Evolutionary conservation across 1,139 yeast genomes (phyloP).

Genomic region (Komagataea norvegica): DNA sequence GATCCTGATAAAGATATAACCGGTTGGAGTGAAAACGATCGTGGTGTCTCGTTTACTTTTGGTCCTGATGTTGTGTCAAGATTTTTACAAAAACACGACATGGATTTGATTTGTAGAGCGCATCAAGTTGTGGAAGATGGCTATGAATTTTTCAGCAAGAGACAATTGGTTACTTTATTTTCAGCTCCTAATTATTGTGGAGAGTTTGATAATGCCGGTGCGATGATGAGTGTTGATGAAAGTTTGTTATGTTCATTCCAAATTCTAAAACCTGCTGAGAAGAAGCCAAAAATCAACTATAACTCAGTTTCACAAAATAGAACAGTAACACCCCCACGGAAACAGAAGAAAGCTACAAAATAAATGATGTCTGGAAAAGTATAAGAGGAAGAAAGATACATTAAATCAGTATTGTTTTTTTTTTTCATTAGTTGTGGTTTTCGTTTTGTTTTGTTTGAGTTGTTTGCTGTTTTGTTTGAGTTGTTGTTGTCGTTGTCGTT

Average conservation of each 20-base stretch:
- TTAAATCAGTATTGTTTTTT: not conserved
- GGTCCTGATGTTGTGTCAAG: slow-evolving; percentile 97
- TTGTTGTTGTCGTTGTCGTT: not conserved
- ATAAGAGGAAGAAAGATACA: not conserved
- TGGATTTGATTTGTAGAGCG: slow-evolving; percentile 96
- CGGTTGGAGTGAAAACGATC: slow-evolving; percentile 97
- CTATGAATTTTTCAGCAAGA: slow-evolving; percentile 91
- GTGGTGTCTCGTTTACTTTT: slow-evolving; percentile 96
- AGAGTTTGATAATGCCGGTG: slow-evolving; percentile 97
- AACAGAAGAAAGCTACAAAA: slow-evolving; percentile 60
- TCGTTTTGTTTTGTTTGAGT: not conserved
- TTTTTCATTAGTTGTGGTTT: not conserved
- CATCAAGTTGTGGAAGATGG: slow-evolving; percentile 99
- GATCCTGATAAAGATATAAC: slow-evolving; percentile 97
- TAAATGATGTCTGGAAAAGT: slow-evolving; percentile 24
- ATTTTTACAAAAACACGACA: slow-evolving; percentile 90
- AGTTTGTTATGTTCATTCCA: slow-evolving; percentile 95
- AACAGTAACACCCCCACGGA: slow-evolving; percentile 65
- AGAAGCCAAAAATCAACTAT: slow-evolving; percentile 69
- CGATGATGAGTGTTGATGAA: slow-evolving; percentile 98
- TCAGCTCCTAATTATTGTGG: slow-evolving; percentile 99
- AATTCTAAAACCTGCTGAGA: slow-evolving; percentile 95
- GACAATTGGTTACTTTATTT: slow-evolving; percentile 91
- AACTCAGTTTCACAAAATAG: slow-evolving; percentile 44
- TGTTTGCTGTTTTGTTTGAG: not conserved